Percentiles rank a stretch among this genome's conserved stretches.
Conservation (phyloP, 805 yeast genomes). For the Pichia cabralensis region DNA sequence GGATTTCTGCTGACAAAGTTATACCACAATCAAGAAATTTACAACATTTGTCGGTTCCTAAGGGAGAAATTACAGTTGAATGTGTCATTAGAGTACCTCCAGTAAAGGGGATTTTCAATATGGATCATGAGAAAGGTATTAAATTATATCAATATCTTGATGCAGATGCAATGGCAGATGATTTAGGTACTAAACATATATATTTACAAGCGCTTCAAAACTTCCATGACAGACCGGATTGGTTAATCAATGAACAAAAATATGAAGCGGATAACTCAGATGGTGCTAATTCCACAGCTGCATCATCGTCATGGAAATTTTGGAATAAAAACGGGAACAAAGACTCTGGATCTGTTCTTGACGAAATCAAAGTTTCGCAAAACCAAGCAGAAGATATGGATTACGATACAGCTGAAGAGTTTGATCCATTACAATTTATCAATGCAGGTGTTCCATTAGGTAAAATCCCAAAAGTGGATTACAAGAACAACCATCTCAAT, state of each 20-base stretch:
- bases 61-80: slow-evolving; percentile 59
- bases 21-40: slow-evolving; percentile 45
- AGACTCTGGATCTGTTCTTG: neutral
- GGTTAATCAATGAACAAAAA: slow-evolving; percentile 12
- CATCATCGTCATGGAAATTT: slow-evolving; percentile 8
- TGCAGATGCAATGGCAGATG: slow-evolving; percentile 67
- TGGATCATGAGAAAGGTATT: slow-evolving; percentile 58
- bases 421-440: slow-evolving; percentile 47
- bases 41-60: slow-evolving; percentile 62
- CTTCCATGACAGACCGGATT: slow-evolving; percentile 53
- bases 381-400: too few species aligned
- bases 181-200: slow-evolving; percentile 58
- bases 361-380: slow-evolving; percentile 2
- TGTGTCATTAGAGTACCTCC: slow-evolving; percentile 67
- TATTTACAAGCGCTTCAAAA: slow-evolving; percentile 69
- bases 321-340: slow-evolving; percentile 6
- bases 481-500: slow-evolving; percentile 84
- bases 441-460: slow-evolving; percentile 89
- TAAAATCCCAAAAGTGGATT: slow-evolving; percentile 65
- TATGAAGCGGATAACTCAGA: neutral
- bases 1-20: slow-evolving; percentile 68
- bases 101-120: slow-evolving; percentile 50
- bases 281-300: slow-evolving; percentile 2
- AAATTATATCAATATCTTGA: slow-evolving; percentile 74
- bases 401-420: slow-evolving; percentile 29